A percentile compares a stretch with the other conserved stretches of the same genome.
Conservation (phyloP, 805 yeast species). For the Metschnikowia noctiluminum region DNA sequence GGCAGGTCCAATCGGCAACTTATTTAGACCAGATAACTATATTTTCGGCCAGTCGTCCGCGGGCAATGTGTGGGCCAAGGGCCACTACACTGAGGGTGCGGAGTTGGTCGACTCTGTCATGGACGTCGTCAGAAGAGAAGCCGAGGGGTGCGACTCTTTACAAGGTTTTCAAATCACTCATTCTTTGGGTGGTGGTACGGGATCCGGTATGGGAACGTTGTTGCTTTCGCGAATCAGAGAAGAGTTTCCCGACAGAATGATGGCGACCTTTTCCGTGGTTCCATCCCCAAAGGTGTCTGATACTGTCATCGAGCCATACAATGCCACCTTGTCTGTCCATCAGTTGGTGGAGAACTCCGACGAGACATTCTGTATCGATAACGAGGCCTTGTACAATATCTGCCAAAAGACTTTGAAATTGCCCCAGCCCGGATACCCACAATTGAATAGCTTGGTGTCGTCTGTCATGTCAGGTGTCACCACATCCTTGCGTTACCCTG, state of each 20-base stretch:
- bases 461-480: constrained; percentile 95
- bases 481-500: constrained; percentile 90
- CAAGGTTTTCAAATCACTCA: constrained; percentile 88
- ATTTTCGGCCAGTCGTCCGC: constrained; percentile 90
- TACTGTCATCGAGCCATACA: constrained; percentile 93
- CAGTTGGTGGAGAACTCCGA: constrained; percentile 88
- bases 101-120: constrained; percentile 86
- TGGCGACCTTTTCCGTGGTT: constrained; percentile 90
- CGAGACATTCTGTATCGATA: constrained; percentile 93
- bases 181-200: constrained; percentile 77
- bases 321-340: constrained; percentile 86
- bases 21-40: constrained; percentile 89
- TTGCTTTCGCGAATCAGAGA: constrained; percentile 83
- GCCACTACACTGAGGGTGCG: constrained; percentile 95
- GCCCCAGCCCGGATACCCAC: constrained; percentile 72
- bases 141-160: constrained; percentile 86
- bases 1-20: constrained; percentile 74
- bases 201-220: constrained; percentile 94
- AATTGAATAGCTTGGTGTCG: constrained; percentile 79
- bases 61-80: constrained; percentile 96
- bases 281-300: constrained; percentile 91
- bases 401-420: constrained; percentile 83
- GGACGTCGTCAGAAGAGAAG: constrained; percentile 90
- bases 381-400: constrained; percentile 88
- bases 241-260: constrained; percentile 93